Evolutionary conservation across 2,329 filamentous ascomycete species (phyloP), one percentile per base, ranked within the genome.

Genomic region (Trichoderma simmonsii): DNA sequence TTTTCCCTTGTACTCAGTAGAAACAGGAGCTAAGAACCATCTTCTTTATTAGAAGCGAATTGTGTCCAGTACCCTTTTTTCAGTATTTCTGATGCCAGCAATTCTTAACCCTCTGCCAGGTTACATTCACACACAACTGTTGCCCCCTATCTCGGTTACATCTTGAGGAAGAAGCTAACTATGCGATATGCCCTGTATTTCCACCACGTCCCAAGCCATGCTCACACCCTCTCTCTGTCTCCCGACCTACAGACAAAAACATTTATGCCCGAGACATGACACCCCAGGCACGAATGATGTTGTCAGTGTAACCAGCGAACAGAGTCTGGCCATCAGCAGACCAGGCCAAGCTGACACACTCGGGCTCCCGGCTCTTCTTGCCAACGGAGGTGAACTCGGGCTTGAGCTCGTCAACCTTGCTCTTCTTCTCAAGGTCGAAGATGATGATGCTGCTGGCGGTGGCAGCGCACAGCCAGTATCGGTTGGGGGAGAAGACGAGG

Each of bases 381-480:
- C 95, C 93, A 84, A 94, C 92, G 84, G 94, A 97, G 83, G 94
- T 89, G 89, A 96, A 98, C 86, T 99, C 96, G 79, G 95, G 95
- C 92, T 97, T 98, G 86, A 99, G 92, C 91, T 98, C 96, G 82
- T 98, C 95, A 83, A 98, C 95, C 93, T 98, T 98, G 92, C 92
- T 97, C 95, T 99, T 99, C 95, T 99, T 99, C 94, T 99, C 96
- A 79, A 99, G 91, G 83, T 99, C 96, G 88, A 99, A 99, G 90
- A 99, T 98, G 91, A 98, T 98, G 91, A 99, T 98, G 90, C 91
- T 94, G 88, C 90, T 93, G 83, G 94, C 90, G 76, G 96, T 99
- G 84, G 96, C 96, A 83, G 96, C 96, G 91, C 96, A 99, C 80
- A 99, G 92, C 96, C 96, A 99, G 94, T 99, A 99, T 86, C 96